Evolutionary conservation across 2,329 filamentous ascomycete species (phyloP).

Genomic region (Neurospora crassa): DNA sequence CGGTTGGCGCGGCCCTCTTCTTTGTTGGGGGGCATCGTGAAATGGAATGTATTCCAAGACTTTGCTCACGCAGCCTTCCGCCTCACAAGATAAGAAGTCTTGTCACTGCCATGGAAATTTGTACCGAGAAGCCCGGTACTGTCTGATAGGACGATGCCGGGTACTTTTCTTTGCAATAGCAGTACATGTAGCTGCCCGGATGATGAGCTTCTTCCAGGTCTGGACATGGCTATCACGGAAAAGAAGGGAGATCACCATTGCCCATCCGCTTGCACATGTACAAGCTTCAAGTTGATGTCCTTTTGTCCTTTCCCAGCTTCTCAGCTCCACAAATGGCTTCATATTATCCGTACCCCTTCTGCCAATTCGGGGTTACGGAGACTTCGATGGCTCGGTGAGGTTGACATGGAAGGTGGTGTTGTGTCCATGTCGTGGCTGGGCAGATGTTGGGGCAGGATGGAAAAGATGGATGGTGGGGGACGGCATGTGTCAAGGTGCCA

Average conservation of each 20-base stretch:
- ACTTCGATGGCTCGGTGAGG: not conserved
- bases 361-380: not conserved
- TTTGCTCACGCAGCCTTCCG: conserved; percentile 4
- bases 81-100: conserved; percentile 14
- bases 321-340: no score
- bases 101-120: conserved; percentile 5
- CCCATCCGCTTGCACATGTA: not conserved
- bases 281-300: not conserved
- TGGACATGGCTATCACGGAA: conserved; percentile 9
- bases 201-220: conserved; percentile 1
- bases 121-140: conserved; percentile 1
- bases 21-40: not conserved
- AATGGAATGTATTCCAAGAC: not conserved
- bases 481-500: not conserved
- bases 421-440: not conserved
- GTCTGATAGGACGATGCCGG: not conserved
- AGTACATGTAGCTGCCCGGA: conserved; percentile 4
- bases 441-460: not conserved
- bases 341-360: not conserved
- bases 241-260: not conserved
- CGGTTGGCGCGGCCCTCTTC: not conserved
- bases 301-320: not conserved
- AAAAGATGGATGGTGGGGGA: not conserved
- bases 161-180: conserved; percentile 5
- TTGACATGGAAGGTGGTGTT: not conserved